Percentiles rank a stretch among this genome's conserved stretches.
Evolutionary conservation across 2,329 filamentous ascomycete genomes (phyloP).

Genomic region (Colletotrichum lini): DNA sequence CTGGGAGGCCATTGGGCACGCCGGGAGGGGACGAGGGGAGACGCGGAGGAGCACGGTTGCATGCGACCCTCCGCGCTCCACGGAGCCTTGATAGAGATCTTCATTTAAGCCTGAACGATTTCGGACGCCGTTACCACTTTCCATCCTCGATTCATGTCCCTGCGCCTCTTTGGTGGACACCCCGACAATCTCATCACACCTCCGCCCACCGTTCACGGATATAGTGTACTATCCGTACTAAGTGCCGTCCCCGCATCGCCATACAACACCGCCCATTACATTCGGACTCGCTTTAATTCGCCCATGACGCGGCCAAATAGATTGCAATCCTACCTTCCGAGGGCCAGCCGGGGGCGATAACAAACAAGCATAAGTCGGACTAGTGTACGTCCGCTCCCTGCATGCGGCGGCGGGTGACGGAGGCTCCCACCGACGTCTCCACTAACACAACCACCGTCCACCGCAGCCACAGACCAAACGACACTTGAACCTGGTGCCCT

Average conservation of each 20-base stretch:
- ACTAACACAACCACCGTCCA: conserved; percentile 19
- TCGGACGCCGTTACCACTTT: conserved; percentile 33
- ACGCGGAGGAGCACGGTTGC: conserved; percentile 2
- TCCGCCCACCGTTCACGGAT: background rate
- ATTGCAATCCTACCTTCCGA: conserved; percentile 21
- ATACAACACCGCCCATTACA: conserved; percentile 21
- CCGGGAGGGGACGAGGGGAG: background rate
- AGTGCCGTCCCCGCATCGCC: conserved; percentile 16
- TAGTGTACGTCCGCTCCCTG: background rate
- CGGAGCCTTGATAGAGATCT: conserved; percentile 12
- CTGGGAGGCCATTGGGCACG: conserved; percentile 5
- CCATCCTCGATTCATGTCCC: conserved; percentile 25
- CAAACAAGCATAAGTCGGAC: conserved; percentile 30
- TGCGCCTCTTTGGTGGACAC: conserved; percentile 21
- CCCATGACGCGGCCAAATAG: conserved; percentile 22
- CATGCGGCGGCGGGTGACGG: conserved; percentile 1
- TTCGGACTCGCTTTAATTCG: conserved; percentile 23
- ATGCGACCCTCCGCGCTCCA: conserved; percentile 22
- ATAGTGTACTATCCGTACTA: too few relatives aligned
- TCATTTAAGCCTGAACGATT: conserved; percentile 24
- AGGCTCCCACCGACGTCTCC: conserved; percentile 23
- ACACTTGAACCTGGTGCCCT: too few relatives aligned
- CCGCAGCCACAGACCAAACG: background rate
- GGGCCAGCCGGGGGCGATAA: conserved; percentile 11
- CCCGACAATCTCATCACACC: conserved; percentile 12